Evolutionary conservation across 306 rosid species (phyloP).

Genomic region (Echinosophora koreensis): DNA sequence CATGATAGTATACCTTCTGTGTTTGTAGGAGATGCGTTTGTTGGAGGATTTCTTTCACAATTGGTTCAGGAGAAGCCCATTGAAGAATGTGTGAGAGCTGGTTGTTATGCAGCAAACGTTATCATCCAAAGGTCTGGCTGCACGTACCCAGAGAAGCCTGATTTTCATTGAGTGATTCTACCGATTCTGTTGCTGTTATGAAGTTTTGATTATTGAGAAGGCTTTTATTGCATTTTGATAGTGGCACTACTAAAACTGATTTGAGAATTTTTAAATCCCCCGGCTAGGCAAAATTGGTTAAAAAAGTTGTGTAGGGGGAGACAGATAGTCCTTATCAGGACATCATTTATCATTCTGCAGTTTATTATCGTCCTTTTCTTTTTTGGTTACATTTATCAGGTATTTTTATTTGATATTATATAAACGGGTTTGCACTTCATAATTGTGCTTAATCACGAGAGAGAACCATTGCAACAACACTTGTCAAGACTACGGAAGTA

Average conservation of each 20-base stretch:
- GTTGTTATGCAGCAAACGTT: conserved; percentile 87
- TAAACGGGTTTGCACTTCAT: background rate
- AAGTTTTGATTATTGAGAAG: conserved; percentile 44
- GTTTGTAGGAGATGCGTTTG: conserved; percentile 92
- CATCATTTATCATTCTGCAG: conserved; percentile 19
- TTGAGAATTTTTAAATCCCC: conserved; percentile 33
- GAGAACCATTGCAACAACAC: background rate
- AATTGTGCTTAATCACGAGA: background rate
- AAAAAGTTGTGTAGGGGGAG: conserved; percentile 17
- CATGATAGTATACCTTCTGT: conserved; percentile 32
- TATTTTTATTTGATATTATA: background rate
- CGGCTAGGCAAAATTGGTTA: conserved; percentile 26
- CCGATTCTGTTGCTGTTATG: background rate
- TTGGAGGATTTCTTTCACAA: conserved; percentile 93
- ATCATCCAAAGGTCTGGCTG: conserved; percentile 95
- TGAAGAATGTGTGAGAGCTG: conserved; percentile 85
- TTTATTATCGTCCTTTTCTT: background rate
- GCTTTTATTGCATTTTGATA: conserved; percentile 30
- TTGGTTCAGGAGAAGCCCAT: conserved; percentile 78
- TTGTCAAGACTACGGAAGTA: no score
- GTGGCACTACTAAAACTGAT: conserved; percentile 39
- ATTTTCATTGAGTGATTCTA: conserved; percentile 56
- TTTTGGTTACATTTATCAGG: conserved; percentile 11
- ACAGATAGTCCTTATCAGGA: conserved; percentile 30
- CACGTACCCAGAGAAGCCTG: conserved; percentile 94